Conservation (phyloP, 768 basidiomycete genomes). For the Russula sp. region DNA sequence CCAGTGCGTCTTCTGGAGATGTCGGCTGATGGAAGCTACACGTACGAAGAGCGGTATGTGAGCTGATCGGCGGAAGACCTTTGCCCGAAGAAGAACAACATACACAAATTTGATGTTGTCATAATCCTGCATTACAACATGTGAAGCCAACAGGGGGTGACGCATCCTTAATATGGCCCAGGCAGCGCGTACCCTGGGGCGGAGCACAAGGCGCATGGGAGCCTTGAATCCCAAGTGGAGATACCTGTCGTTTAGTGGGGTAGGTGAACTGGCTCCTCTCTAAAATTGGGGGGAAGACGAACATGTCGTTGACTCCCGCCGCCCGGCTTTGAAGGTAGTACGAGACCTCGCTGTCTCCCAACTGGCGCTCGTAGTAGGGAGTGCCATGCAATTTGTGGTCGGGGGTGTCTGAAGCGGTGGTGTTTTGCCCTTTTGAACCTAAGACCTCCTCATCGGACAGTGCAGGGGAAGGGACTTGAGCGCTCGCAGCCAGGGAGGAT, state of each 20-base stretch:
- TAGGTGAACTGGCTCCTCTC: neutral
- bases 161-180: constrained; percentile 72
- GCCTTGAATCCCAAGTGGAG: constrained; percentile 68
- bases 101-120: constrained; percentile 67
- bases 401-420: neutral
- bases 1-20: constrained; percentile 45
- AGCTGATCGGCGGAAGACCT: neutral
- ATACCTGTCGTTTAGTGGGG: constrained; percentile 52
- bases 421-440: neutral
- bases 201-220: constrained; percentile 42
- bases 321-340: constrained; percentile 80
- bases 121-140: constrained; percentile 57
- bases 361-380: constrained; percentile 45
- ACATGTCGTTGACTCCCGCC: constrained; percentile 87
- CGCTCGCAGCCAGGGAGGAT: neutral
- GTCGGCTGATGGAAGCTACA: constrained; percentile 42
- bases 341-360: constrained; percentile 75
- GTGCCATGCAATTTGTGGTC: neutral
- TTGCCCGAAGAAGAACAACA: constrained; percentile 33
- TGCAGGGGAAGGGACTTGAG: constrained; percentile 16
- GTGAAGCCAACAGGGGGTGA: constrained; percentile 70
- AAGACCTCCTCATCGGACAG: constrained; percentile 15
- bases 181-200: constrained; percentile 50
- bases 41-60: neutral
- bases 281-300: constrained; percentile 31